phyloP scores from a whole-genome alignment of 1,284 basidiomycete species.

The Sphaerobolus stellatus region DNA sequence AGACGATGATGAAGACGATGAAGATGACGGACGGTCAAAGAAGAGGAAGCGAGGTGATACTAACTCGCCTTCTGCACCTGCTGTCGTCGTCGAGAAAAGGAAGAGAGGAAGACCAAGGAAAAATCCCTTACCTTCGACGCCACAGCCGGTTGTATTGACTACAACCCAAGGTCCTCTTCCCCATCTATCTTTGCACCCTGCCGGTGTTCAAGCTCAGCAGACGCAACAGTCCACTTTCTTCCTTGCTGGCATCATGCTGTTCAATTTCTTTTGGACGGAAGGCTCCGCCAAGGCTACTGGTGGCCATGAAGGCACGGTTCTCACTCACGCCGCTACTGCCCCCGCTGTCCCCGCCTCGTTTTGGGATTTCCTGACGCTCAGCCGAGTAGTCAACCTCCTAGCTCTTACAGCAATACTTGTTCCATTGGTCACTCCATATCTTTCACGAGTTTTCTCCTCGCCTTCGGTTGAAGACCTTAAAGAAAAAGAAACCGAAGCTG shows the following conservation, averaged over 20 bases:
- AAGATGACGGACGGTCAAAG: conserved; percentile 49
- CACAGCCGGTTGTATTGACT: conserved; percentile 15
- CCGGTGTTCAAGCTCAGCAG: conserved; percentile 27
- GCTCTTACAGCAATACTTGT: conserved; percentile 58
- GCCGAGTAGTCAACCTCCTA: conserved; percentile 57
- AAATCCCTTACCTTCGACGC: conserved; percentile 37
- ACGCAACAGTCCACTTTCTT: conserved; percentile 57
- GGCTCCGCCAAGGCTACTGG: conserved; percentile 26
- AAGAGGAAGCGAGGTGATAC: conserved; percentile 47
- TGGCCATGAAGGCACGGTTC: conserved; percentile 16
- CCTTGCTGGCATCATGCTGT: conserved; percentile 71
- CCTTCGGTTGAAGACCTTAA: background rate
- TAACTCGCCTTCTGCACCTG: conserved; percentile 24
- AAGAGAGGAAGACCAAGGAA: conserved; percentile 77
- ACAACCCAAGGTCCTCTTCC: conserved; percentile 15
- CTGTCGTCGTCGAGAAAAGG: conserved; percentile 57
- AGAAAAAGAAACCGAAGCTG: background rate
- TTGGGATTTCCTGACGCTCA: conserved; percentile 42
- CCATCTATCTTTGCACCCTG: conserved; percentile 13
- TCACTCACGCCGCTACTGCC: conserved; percentile 22
- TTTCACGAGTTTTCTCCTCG: background rate
- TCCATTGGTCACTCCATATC: background rate
- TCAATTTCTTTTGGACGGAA: conserved; percentile 60
- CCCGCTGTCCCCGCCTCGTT: conserved; percentile 32
- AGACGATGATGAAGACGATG: conserved; percentile 55